Percentiles rank a stretch among this genome's conserved stretches.
phyloP scores from a whole-genome alignment of 176 grass and related monocot genomes.

The Canna indica region DNA sequence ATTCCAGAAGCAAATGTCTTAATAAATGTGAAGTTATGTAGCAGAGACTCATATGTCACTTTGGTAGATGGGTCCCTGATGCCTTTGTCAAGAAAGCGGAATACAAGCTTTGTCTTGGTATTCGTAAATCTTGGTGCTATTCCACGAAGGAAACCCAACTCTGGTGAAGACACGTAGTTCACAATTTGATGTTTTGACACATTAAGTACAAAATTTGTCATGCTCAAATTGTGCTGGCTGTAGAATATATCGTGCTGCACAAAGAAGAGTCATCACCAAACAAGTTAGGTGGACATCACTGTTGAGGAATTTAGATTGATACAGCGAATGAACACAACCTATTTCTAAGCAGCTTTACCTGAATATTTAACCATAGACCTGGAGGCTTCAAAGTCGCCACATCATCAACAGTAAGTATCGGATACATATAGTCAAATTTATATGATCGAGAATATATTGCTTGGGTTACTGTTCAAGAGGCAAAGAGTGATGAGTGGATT shows the following conservation, averaged over 20 bases:
- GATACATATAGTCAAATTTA: slow-evolving; percentile 34
- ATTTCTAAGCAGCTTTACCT: slow-evolving; percentile 38
- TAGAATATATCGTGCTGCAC: slow-evolving; percentile 87
- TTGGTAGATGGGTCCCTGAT: slow-evolving; percentile 54
- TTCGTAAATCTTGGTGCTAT: slow-evolving; percentile 36
- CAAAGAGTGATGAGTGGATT: neutral
- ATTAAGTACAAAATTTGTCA: slow-evolving; percentile 56
- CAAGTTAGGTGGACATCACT: neutral
- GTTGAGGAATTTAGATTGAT: neutral
- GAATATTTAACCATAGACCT: slow-evolving; percentile 78
- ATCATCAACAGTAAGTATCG: slow-evolving; percentile 61
- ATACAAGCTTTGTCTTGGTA: slow-evolving; percentile 57
- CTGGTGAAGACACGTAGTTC: slow-evolving; percentile 81
- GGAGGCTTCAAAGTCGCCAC: slow-evolving; percentile 39
- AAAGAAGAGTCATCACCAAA: neutral
- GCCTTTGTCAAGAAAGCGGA: slow-evolving; percentile 55
- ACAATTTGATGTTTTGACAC: slow-evolving; percentile 42
- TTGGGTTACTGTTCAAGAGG: slow-evolving; percentile 41
- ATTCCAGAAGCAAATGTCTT: slow-evolving; percentile 88
- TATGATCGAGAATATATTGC: slow-evolving; percentile 27
- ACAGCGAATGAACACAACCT: neutral
- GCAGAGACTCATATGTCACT: slow-evolving; percentile 51
- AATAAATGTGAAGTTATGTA: slow-evolving; percentile 79
- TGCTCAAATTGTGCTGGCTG: slow-evolving; percentile 72
- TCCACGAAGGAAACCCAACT: slow-evolving; percentile 52